A percentile compares a stretch with the other conserved stretches of the same genome.
These are phyloP conservation scores for Eleusine indica DNA, from an alignment of 176 grass and related monocot species.

Conservation along the genomic window DNA sequence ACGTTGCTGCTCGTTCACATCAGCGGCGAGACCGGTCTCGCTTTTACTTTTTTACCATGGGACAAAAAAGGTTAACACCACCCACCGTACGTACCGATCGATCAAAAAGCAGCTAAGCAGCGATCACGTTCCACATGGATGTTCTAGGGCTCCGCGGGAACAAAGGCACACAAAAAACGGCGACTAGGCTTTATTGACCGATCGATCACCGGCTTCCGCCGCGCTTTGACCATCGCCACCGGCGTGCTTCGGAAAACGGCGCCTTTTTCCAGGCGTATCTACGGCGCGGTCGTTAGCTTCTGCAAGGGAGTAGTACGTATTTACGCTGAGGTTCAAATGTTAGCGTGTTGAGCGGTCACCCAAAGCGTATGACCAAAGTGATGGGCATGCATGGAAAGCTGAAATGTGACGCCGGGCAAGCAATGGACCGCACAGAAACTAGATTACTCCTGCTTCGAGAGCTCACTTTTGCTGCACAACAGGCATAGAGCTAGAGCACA, in stretches of 20 bases:
- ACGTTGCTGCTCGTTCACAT: neutral
- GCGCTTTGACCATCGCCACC: slow-evolving; percentile 11
- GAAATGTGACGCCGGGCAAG: too few species aligned
- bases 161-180: slow-evolving; percentile 6
- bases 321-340: neutral
- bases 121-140: slow-evolving; percentile 39
- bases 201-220: slow-evolving; percentile 20
- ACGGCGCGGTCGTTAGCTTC: neutral
- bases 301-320: neutral
- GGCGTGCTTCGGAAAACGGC: neutral
- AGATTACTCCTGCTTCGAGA: too few species aligned
- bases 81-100: neutral
- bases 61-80: neutral
- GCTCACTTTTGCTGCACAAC: too few species aligned
- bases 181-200: slow-evolving; percentile 45
- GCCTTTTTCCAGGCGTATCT: slow-evolving; percentile 21
- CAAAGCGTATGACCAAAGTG: too few species aligned
- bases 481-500: too few species aligned
- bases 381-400: too few species aligned
- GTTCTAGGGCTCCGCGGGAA: slow-evolving; percentile 38
- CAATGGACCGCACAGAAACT: too few species aligned
- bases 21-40: neutral
- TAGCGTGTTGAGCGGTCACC: too few species aligned
- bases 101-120: neutral
- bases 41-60: neutral